phyloP scores from a whole-genome alignment of 148 eudicot species.

The Fagopyrum tataricum region DNA sequence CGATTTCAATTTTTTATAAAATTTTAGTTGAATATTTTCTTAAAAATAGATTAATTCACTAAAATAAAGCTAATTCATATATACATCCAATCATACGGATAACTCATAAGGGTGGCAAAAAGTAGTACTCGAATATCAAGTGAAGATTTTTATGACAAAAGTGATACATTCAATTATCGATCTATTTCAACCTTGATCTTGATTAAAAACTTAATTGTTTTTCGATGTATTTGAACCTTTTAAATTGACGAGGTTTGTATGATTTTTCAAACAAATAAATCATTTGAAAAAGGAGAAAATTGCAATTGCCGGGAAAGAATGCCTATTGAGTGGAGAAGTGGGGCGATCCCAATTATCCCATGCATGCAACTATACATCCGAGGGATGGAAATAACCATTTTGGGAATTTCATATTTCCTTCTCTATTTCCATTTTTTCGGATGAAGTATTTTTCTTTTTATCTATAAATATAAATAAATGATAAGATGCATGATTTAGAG shows the following conservation, averaged over 20 bases:
- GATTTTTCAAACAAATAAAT: too few species aligned
- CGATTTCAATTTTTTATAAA: too few species aligned
- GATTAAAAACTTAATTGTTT: too few species aligned
- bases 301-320: constrained; percentile 8
- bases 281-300: not conserved
- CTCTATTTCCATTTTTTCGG: not conserved
- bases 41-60: too few species aligned
- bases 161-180: not conserved
- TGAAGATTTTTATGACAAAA: not conserved
- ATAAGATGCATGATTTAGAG: constrained; percentile 5
- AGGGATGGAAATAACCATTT: not conserved
- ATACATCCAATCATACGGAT: too few species aligned
- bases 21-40: too few species aligned
- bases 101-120: too few species aligned
- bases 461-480: not conserved
- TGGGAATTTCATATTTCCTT: not conserved
- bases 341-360: not conserved
- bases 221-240: too few species aligned
- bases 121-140: too few species aligned
- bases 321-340: not conserved
- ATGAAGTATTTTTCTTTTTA: not conserved
- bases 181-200: too few species aligned
- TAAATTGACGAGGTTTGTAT: too few species aligned
- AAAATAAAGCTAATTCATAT: too few species aligned
- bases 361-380: not conserved